These are phyloP conservation scores for Fragaria vesca DNA, from an alignment of 306 rosid genomes.

Conservation along the genomic window DNA sequence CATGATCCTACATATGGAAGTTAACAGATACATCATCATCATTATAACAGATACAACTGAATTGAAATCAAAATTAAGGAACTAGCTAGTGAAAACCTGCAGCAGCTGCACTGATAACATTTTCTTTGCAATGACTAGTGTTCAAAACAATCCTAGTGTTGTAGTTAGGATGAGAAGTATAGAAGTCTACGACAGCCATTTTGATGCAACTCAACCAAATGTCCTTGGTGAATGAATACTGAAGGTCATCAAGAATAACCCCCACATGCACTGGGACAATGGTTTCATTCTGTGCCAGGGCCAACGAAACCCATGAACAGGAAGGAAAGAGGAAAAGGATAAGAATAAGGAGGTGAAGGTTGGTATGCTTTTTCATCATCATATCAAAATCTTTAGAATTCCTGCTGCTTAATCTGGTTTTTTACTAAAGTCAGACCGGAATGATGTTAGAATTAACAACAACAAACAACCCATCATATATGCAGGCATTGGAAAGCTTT, in stretches of 20 bases:
- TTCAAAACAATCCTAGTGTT: constrained; percentile 27
- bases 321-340: background rate
- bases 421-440: background rate
- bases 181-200: constrained; percentile 40
- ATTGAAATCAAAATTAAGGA: background rate
- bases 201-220: constrained; percentile 29
- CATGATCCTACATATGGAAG: background rate
- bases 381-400: constrained; percentile 60
- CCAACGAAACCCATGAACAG: background rate
- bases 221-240: constrained; percentile 10
- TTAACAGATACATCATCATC: background rate
- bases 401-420: background rate
- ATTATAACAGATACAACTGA: background rate
- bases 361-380: background rate
- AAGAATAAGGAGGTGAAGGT: background rate
- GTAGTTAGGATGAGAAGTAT: constrained; percentile 16
- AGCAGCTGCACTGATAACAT: constrained; percentile 21
- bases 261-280: constrained; percentile 24
- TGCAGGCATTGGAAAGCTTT: background rate
- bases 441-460: background rate
- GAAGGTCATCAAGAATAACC: constrained; percentile 19
- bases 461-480: background rate
- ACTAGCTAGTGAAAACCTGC: constrained; percentile 15
- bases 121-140: background rate
- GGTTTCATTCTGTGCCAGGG: constrained; percentile 3